Base-by-base conservation (phyloP, 768 basidiomycete species). In the Hygrophoropsis aurantiaca region DNA sequence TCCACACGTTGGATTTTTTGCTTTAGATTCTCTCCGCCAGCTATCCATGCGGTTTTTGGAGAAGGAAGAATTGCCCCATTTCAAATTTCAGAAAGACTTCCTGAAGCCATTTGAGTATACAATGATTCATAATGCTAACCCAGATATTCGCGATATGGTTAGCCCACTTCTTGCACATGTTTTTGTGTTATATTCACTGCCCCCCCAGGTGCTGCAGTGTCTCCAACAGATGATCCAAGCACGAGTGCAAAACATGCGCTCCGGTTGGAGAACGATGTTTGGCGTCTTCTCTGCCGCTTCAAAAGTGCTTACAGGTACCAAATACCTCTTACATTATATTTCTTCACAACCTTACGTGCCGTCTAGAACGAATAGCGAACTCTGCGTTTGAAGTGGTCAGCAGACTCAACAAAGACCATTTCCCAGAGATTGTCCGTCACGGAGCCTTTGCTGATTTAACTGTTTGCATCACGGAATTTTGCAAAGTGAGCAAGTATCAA, bases 11-110 rank as follows among this genome's bases (percentile, higher is more conserved):
- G 90, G 88, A 37, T 93, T 94, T 71, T 97, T 99, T 59, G 97
- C 97, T 11, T 72, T 99, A 47, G 97, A 99, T 65, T 93, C 97
- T 4, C 78, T 99, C 10, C 85, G 97, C 16, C 97, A 99, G 66
- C 72, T 99, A 40, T 94, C 97, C 3, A 97, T 97, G 93, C 85
- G 97, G 30, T 99, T 99, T 68, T 77, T 99, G 58, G 97, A 98
- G 69, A 99, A 98, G 67, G 97, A 98, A 61, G 97, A 99, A 66
- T 64, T 99, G 50, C 83, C 94, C 2, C 94, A 97, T 70, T 99
- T 98, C 79, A 93, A 94, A 60, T 99, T 99, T 67, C 97, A 99
- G 60, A 99, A 98, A 68, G 95, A 99, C 64, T 99, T 99, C 70
- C 69, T 99, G 51, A 91, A 93, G 60, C 97, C 97, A 0, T 99